Percentiles rank a stretch among this genome's conserved stretches.
phyloP scores from a whole-genome alignment of 331 rosid species.

The Prunus yedoensis region DNA sequence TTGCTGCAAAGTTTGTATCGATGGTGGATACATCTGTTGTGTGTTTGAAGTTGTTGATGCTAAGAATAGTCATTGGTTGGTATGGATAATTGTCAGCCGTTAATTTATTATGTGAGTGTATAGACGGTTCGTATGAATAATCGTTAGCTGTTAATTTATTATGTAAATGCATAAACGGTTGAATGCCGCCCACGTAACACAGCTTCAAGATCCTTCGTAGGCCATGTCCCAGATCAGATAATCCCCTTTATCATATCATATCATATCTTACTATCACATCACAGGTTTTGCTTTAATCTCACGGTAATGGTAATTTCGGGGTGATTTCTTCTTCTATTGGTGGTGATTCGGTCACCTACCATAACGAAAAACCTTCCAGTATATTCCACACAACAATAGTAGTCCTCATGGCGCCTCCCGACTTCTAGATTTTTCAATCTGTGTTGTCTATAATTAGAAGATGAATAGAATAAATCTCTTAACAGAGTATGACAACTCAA shows the following conservation, averaged over 20 bases:
- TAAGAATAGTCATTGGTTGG: no score
- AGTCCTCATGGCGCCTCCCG: not conserved
- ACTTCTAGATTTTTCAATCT: constrained; percentile 16
- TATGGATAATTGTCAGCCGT: fast-evolving
- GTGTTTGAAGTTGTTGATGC: not conserved
- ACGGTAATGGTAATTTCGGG: constrained; percentile 15
- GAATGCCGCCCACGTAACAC: no score
- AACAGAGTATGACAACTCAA: no score
- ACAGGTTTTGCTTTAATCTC: constrained; percentile 16
- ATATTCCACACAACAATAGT: constrained; percentile 14
- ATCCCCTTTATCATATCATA: not conserved
- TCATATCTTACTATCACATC: not conserved
- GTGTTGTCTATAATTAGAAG: not conserved
- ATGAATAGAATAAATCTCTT: not conserved
- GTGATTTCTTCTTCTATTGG: not conserved
- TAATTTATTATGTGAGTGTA: no score
- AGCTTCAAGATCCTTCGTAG: no score
- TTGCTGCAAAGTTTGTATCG: not conserved
- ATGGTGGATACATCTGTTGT: not conserved
- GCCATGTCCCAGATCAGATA: no score
- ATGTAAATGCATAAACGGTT: no score
- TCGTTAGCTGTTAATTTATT: no score
- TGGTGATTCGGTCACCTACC: constrained; percentile 42
- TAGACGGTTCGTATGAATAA: no score
- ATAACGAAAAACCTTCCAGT: constrained; percentile 25